Evolutionary conservation across 2,329 filamentous ascomycete species (phyloP).

Genomic region (Botrytis cinerea): DNA sequence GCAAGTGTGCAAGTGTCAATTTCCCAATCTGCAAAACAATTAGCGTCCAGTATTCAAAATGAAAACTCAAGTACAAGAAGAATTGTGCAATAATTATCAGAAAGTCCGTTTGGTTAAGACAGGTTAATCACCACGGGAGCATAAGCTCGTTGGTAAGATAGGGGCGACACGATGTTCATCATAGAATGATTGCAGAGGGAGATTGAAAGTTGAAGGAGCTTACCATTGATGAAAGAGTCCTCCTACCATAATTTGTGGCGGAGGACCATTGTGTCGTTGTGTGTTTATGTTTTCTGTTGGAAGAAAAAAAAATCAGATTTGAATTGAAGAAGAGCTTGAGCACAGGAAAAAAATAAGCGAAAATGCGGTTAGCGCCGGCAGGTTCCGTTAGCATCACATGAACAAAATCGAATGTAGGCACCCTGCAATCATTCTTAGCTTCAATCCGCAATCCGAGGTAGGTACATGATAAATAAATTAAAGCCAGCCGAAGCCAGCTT

Average conservation of each 20-base stretch:
- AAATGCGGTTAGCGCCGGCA: conserved; percentile 17
- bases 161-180: conserved; percentile 62
- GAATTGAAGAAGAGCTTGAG: conserved; percentile 16
- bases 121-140: conserved; percentile 57
- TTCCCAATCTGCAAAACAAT: conserved; percentile 26
- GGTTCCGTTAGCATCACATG: conserved; percentile 8
- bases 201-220: conserved; percentile 18
- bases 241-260: conserved; percentile 2
- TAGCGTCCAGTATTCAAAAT: conserved; percentile 24
- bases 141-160: conserved; percentile 51
- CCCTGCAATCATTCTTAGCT: conserved; percentile 2
- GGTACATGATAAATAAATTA: neutral
- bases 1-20: neutral
- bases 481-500: neutral
- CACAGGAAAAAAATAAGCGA: conserved; percentile 19
- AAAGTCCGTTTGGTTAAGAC: conserved; percentile 60
- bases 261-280: conserved; percentile 4
- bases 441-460: neutral
- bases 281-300: neutral
- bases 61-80: neutral
- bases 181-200: conserved; percentile 39
- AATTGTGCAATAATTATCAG: conserved; percentile 43
- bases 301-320: neutral
- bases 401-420: conserved; percentile 5
- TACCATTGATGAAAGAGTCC: conserved; percentile 11